Conservation (phyloP, 345 rosid species). For the Linum trigynum region DNA sequence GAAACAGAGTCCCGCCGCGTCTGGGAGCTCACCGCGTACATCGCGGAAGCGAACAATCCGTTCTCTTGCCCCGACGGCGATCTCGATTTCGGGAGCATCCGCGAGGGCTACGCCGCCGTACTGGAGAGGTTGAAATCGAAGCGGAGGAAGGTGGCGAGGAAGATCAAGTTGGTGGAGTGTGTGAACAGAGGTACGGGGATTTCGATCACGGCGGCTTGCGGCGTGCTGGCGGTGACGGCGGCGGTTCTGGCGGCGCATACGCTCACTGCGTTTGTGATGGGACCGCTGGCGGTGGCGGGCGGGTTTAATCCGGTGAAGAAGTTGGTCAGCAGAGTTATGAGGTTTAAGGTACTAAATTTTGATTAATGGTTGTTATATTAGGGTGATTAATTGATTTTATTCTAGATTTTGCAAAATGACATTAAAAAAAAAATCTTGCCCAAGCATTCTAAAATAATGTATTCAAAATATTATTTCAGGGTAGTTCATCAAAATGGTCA, state of each 20-base stretch:
- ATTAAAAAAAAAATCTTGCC: too few species aligned
- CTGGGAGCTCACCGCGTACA: conserved; percentile 17
- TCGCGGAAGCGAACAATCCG: conserved; percentile 15
- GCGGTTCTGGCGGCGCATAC: conserved; percentile 31
- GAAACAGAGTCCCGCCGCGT: not conserved
- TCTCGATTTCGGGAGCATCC: conserved; percentile 25
- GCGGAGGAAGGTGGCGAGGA: conserved; percentile 24
- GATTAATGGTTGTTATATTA: too few species aligned
- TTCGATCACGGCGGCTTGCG: conserved; percentile 27
- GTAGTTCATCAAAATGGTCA: too few species aligned
- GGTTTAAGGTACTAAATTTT: not conserved
- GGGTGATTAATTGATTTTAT: too few species aligned
- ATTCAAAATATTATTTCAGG: too few species aligned
- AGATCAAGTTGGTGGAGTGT: conserved; percentile 20
- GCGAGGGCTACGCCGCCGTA: conserved; percentile 17
- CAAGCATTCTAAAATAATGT: too few species aligned
- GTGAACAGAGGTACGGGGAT: conserved; percentile 24
- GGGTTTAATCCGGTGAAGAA: not conserved
- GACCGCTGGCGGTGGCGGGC: conserved; percentile 12
- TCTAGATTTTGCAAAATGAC: too few species aligned
- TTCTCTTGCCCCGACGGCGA: conserved; percentile 20
- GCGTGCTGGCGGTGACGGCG: conserved; percentile 21
- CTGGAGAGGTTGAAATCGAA: conserved; percentile 21
- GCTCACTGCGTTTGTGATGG: conserved; percentile 22
- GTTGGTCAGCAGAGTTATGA: not conserved